Percentiles rank a stretch among this genome's conserved stretches.
Evolutionary conservation across 768 basidiomycete genomes (phyloP).

Genomic region (Phlegmacium glaucopus): DNA sequence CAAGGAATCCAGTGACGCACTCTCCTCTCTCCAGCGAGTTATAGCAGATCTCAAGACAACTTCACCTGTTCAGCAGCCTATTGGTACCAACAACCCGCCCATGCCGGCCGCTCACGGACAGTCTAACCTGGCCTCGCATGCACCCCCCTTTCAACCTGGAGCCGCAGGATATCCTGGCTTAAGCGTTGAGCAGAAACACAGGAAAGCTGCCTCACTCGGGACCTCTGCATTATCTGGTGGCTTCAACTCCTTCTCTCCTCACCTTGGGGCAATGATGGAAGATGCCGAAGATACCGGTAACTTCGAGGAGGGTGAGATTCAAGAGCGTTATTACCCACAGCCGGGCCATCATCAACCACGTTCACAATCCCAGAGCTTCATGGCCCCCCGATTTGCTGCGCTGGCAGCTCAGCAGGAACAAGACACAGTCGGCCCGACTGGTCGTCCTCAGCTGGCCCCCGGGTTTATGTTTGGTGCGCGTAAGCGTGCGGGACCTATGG

Average conservation of each 20-base stretch:
- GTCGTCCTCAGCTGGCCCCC: constrained; percentile 89
- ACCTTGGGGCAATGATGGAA: constrained; percentile 82
- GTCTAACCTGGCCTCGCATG: constrained; percentile 60
- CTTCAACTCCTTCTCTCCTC: constrained; percentile 72
- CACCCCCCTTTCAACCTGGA: constrained; percentile 74
- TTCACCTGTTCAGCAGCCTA: constrained; percentile 55
- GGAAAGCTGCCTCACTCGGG: constrained; percentile 79
- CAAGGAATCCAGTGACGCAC: constrained; percentile 71
- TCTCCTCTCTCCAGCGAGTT: constrained; percentile 87
- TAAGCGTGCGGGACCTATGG: constrained; percentile 54
- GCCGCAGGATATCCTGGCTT: constrained; percentile 49
- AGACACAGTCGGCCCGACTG: constrained; percentile 64
- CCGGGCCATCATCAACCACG: constrained; percentile 65
- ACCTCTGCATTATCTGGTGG: constrained; percentile 51
- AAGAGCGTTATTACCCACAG: constrained; percentile 49
- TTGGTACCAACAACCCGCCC: constrained; percentile 38
- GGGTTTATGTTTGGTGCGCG: constrained; percentile 86
- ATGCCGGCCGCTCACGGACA: constrained; percentile 45
- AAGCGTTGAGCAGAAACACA: constrained; percentile 61
- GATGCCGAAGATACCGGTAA: constrained; percentile 64
- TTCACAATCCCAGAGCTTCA: constrained; percentile 79
- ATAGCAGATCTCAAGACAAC: constrained; percentile 92
- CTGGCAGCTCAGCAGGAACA: constrained; percentile 75
- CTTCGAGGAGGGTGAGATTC: constrained; percentile 80
- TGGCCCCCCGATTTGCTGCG: constrained; percentile 86